These are phyloP conservation scores for Lignosus rhinocerotis DNA, from an alignment of 1,284 basidiomycete species.

Conservation along the genomic window DNA sequence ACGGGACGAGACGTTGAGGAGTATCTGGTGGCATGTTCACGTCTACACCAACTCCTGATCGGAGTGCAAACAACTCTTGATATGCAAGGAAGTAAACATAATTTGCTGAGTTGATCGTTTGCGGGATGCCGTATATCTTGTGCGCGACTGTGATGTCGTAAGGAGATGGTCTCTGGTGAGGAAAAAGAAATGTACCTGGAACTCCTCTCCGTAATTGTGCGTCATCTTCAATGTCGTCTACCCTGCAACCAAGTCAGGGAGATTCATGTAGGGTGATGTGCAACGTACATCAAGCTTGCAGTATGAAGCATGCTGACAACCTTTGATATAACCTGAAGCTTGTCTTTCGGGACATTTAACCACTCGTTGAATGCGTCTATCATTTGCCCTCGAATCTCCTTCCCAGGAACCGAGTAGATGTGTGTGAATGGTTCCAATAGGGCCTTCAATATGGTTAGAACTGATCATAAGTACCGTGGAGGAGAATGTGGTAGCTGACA, in stretches of 20 bases:
- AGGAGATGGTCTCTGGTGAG: background rate
- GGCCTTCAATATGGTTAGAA: slow-evolving; percentile 39
- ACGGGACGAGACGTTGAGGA: slow-evolving; percentile 33
- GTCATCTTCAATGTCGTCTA: slow-evolving; percentile 98
- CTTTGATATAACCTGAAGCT: slow-evolving; percentile 72
- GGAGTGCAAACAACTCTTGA: slow-evolving; percentile 71
- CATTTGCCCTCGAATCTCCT: slow-evolving; percentile 88
- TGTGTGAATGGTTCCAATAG: slow-evolving; percentile 91
- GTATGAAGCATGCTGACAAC: slow-evolving; percentile 95
- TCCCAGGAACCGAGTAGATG: slow-evolving; percentile 84
- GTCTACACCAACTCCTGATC: slow-evolving; percentile 32
- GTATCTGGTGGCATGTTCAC: background rate
- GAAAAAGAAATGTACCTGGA: slow-evolving; percentile 56
- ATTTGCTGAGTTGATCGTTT: slow-evolving; percentile 97
- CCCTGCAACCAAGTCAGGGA: slow-evolving; percentile 44
- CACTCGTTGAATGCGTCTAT: slow-evolving; percentile 95
- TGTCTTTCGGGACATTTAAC: slow-evolving; percentile 79
- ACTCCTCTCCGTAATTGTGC: slow-evolving; percentile 87
- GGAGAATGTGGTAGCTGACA: slow-evolving; percentile 10
- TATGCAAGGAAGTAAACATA: slow-evolving; percentile 95
- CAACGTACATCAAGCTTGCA: slow-evolving; percentile 83
- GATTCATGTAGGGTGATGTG: background rate
- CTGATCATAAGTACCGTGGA: background rate
- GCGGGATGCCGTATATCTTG: slow-evolving; percentile 93
- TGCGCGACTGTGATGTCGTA: slow-evolving; percentile 66